Conservation (phyloP, 2,329 filamentous ascomycete genomes). For the Waltergamsia citrina region DNA sequence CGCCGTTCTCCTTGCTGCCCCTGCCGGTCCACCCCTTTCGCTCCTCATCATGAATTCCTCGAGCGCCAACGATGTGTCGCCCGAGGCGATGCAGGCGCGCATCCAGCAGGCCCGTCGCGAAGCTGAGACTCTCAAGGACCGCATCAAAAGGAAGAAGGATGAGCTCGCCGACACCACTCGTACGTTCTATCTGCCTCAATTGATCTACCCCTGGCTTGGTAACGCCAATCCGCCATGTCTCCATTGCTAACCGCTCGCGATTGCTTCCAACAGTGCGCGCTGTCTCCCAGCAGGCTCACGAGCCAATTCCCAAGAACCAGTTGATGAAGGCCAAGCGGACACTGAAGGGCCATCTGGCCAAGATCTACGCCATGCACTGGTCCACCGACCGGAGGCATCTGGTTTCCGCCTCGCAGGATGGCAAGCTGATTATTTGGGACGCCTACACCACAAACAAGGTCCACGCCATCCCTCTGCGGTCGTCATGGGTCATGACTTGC, state of each 20-base stretch:
- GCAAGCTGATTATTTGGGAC: slow-evolving; percentile 99
- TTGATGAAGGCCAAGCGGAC: slow-evolving; percentile 97
- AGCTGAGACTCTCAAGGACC: slow-evolving; percentile 94
- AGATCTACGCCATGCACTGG: slow-evolving; percentile 99
- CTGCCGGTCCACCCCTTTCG: slow-evolving; percentile 5
- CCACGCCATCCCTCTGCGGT: slow-evolving; percentile 92
- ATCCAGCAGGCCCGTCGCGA: slow-evolving; percentile 90
- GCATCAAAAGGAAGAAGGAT: slow-evolving; percentile 99
- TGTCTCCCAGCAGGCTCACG: slow-evolving; percentile 86
- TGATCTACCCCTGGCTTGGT: neutral
- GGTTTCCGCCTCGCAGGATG: slow-evolving; percentile 95
- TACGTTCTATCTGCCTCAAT: slow-evolving; percentile 45
- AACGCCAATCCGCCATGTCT: neutral
- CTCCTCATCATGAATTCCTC: slow-evolving; percentile 42
- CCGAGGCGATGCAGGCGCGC: slow-evolving; percentile 82
- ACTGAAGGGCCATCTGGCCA: slow-evolving; percentile 93
- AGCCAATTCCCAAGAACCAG: slow-evolving; percentile 79
- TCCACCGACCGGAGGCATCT: slow-evolving; percentile 95
- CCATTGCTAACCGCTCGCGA: neutral
- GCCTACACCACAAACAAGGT: slow-evolving; percentile 99
- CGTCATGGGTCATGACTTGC: slow-evolving; percentile 99
- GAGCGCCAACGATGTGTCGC: slow-evolving; percentile 54
- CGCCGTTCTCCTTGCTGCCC: slow-evolving; percentile 3
- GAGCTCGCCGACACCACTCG: slow-evolving; percentile 95
- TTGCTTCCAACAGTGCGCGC: slow-evolving; percentile 76